A percentile compares a stretch with the other conserved stretches of the same genome.
Evolutionary conservation across 2,329 filamentous ascomycete genomes (phyloP).

Genomic region (Ascochyta rabiei): DNA sequence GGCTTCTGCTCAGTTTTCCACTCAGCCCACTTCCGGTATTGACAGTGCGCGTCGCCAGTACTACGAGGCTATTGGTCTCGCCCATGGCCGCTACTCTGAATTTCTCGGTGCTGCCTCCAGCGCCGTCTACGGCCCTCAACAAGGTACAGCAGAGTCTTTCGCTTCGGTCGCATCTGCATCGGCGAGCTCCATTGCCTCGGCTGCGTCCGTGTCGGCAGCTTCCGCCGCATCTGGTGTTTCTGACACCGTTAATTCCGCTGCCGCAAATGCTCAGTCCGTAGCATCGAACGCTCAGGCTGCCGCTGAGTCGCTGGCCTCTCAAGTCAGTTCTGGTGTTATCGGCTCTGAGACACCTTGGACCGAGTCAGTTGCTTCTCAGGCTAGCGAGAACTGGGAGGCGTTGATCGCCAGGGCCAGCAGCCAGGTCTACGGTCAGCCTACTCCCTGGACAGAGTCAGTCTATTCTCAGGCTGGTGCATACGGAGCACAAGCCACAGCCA

Average conservation of each 20-base stretch:
- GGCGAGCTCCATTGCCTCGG: conserved; percentile 51
- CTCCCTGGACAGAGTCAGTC: conserved; percentile 54
- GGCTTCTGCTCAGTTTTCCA: conserved; percentile 73
- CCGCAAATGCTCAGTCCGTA: conserved; percentile 50
- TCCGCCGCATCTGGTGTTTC: conserved; percentile 54
- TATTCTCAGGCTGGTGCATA: conserved; percentile 62
- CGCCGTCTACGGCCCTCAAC: conserved; percentile 63
- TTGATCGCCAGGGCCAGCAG: conserved; percentile 69
- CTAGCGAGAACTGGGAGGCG: conserved; percentile 67
- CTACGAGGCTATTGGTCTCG: conserved; percentile 77
- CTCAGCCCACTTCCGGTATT: conserved; percentile 64
- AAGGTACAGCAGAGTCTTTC: conserved; percentile 43
- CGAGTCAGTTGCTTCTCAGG: conserved; percentile 61
- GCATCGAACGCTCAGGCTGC: conserved; percentile 57
- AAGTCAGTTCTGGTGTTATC: conserved; percentile 53
- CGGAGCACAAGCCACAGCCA: conserved; percentile 66
- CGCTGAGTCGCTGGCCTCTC: conserved; percentile 53
- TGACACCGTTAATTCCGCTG: conserved; percentile 45
- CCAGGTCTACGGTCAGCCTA: conserved; percentile 72
- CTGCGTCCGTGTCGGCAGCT: conserved; percentile 54
- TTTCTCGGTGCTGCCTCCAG: conserved; percentile 75
- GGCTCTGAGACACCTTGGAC: conserved; percentile 58
- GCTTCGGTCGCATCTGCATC: conserved; percentile 47
- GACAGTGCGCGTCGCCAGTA: conserved; percentile 70
- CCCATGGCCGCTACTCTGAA: conserved; percentile 78